Evolutionary conservation across 1,139 yeast genomes (phyloP).

Genomic region (Ogataea hybrid): DNA sequence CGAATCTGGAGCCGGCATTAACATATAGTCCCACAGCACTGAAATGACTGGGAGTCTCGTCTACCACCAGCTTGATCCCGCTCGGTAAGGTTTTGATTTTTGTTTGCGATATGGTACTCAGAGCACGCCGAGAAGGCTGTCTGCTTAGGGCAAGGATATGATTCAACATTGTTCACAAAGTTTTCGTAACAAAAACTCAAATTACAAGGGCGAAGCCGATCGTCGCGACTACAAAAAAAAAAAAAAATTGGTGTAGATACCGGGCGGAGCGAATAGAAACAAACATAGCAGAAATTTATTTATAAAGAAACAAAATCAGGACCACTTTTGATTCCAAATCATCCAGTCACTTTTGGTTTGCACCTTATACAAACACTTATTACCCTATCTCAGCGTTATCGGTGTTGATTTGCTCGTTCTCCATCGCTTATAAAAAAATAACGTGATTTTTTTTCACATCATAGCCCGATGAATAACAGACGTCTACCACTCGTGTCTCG

Average conservation of each 20-base stretch:
- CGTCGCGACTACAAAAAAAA: not conserved
- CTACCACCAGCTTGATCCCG: constrained; percentile 83
- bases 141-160: not conserved
- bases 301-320: not conserved
- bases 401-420: not conserved
- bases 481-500: constrained; percentile 43
- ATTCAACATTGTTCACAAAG: constrained; percentile 1
- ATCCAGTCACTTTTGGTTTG: not conserved
- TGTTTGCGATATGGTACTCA: constrained; percentile 14
- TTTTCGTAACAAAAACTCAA: not conserved
- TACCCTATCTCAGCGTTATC: not conserved
- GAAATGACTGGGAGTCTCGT: constrained; percentile 86
- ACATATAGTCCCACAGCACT: constrained; percentile 87
- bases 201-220: not conserved
- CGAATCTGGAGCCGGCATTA: constrained; percentile 89
- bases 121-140: not conserved
- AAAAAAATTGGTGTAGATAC: not conserved
- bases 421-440: not conserved
- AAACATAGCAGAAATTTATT: not conserved
- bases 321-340: not conserved
- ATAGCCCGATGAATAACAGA: constrained; percentile 1
- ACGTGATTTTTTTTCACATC: constrained; percentile 5
- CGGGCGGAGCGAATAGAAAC: not conserved
- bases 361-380: not conserved
- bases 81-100: constrained; percentile 50